Conservation (phyloP, 2,329 filamentous ascomycete genomes). For the Rutstroemia sp. region DNA sequence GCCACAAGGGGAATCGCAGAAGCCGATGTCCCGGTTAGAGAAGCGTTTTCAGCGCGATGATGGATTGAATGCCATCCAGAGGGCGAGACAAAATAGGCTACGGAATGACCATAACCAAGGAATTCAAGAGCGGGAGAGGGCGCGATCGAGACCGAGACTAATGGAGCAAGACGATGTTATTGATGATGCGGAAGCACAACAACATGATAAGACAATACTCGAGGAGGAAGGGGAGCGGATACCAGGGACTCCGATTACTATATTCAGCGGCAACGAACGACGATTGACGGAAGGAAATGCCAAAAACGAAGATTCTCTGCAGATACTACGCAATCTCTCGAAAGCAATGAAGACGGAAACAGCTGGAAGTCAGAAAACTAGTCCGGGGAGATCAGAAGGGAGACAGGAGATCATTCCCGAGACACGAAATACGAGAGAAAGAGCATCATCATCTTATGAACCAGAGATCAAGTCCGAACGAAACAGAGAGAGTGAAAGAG, state of each 20-base stretch:
- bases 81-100: slow-evolving; percentile 1
- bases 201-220: slow-evolving; percentile 19
- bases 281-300: background rate
- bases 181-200: slow-evolving; percentile 8
- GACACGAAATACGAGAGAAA: slow-evolving; percentile 23
- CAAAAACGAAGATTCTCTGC: slow-evolving; percentile 10
- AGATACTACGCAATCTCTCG: slow-evolving; percentile 7
- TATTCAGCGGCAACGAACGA: slow-evolving; percentile 11
- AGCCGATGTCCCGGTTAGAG: slow-evolving; percentile 10
- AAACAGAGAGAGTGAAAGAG: slow-evolving; percentile 9
- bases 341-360: slow-evolving; percentile 3
- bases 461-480: slow-evolving; percentile 6
- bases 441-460: slow-evolving; percentile 23
- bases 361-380: slow-evolving; percentile 6
- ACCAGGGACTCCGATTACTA: slow-evolving; percentile 17
- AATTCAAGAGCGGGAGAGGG: background rate
- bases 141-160: background rate
- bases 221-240: slow-evolving; percentile 19
- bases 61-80: background rate
- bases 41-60: slow-evolving; percentile 6
- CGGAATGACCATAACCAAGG: slow-evolving; percentile 3
- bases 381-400: slow-evolving; percentile 18
- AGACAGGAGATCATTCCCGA: slow-evolving; percentile 15
- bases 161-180: background rate
- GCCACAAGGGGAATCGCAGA: background rate